Evolutionary conservation across 2,329 filamentous ascomycete species (phyloP).

Genomic region (Hymenoscyphus scutula): DNA sequence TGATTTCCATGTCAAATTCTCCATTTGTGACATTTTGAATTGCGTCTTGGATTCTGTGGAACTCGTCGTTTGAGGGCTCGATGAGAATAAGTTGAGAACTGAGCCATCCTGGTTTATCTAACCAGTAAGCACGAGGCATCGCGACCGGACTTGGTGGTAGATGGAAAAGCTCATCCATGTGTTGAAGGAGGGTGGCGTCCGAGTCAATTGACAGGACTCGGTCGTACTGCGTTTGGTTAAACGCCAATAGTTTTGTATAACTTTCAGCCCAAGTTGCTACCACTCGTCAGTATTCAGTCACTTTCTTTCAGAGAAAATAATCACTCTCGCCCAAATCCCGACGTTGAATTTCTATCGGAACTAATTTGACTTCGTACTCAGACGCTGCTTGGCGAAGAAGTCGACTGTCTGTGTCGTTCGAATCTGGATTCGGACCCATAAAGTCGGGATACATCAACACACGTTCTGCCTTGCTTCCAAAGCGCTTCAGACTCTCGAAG

Average conservation of each 20-base stretch:
- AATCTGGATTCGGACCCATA: conserved; percentile 37
- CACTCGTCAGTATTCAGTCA: conserved; percentile 22
- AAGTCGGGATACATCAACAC: conserved; percentile 45
- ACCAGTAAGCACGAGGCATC: conserved; percentile 63
- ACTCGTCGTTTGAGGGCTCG: conserved; percentile 52
- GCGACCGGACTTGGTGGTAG: conserved; percentile 51
- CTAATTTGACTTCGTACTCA: conserved; percentile 43
- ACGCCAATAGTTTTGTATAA: conserved; percentile 65
- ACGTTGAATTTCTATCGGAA: conserved; percentile 42
- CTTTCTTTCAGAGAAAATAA: conserved; percentile 26
- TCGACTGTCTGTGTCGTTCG: conserved; percentile 33
- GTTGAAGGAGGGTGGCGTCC: conserved; percentile 35
- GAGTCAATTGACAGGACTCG: conserved; percentile 22
- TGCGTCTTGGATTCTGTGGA: conserved; percentile 36
- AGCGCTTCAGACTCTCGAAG: conserved; percentile 39
- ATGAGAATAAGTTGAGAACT: conserved; percentile 58
- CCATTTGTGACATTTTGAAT: conserved; percentile 25
- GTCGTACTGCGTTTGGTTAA: conserved; percentile 60
- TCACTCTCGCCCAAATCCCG: conserved; percentile 25
- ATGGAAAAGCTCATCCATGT: conserved; percentile 60
- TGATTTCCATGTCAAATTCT: conserved; percentile 60
- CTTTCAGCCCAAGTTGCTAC: conserved; percentile 57
- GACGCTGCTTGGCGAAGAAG: conserved; percentile 44
- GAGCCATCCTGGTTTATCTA: conserved; percentile 42
- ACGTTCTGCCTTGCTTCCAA: conserved; percentile 45